Percentiles rank a stretch among this genome's conserved stretches.
These are phyloP conservation scores for Perilla frutescens DNA, from an alignment of 257 asterid genomes.

Conservation along the genomic window DNA sequence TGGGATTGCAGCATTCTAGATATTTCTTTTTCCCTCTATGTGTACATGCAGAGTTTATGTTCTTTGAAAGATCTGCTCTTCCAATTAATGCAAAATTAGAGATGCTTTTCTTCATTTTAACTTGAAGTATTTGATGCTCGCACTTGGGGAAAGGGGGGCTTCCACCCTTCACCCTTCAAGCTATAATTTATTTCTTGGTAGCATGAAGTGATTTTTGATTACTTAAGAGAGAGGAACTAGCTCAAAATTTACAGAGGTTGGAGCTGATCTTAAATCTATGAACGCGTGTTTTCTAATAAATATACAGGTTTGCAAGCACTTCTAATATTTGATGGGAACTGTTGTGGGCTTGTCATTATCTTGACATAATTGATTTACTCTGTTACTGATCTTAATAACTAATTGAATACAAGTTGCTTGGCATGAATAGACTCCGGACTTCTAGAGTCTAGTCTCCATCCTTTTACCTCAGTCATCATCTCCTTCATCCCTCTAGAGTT, in stretches of 20 bases:
- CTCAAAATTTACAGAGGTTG: background rate
- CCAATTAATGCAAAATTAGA: background rate
- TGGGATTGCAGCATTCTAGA: background rate
- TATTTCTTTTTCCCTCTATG: background rate
- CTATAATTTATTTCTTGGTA: background rate
- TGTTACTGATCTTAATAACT: background rate
- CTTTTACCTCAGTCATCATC: background rate
- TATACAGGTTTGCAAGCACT: background rate
- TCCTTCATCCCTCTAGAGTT: background rate
- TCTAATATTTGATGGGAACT: background rate
- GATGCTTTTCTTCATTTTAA: background rate
- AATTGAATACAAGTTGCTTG: background rate
- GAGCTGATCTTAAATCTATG: constrained; percentile 3
- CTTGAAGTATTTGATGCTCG: background rate
- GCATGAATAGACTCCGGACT: background rate
- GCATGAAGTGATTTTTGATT: background rate
- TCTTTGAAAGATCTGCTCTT: background rate
- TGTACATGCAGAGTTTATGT: background rate
- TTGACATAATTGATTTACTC: background rate
- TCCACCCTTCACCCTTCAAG: background rate
- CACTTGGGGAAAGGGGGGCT: background rate
- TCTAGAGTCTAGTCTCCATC: background rate
- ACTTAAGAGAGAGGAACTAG: background rate
- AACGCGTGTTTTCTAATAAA: background rate
- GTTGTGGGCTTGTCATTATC: background rate